phyloP scores from a whole-genome alignment of 257 asterid species.

The Solanum ahanhuiri region DNA sequence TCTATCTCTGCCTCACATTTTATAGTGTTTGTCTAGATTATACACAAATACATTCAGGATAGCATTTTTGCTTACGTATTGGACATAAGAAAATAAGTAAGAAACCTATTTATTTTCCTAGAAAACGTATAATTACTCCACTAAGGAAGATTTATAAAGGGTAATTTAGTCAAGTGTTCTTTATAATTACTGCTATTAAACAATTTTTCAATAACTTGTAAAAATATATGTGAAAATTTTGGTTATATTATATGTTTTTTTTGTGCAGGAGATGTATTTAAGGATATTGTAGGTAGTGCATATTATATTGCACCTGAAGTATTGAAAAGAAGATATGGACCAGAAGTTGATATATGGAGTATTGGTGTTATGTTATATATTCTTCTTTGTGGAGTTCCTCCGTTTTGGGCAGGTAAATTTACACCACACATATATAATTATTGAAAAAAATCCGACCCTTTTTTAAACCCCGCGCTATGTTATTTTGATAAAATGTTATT shows the following conservation, averaged over 20 bases:
- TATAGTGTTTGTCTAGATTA: not conserved
- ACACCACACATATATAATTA: not conserved
- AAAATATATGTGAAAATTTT: not conserved
- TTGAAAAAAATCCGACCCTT: not conserved
- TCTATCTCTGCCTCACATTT: accelerated
- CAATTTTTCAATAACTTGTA: too few relatives aligned
- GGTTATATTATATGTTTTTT: not conserved
- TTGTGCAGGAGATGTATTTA: conserved; percentile 56
- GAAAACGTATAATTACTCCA: not conserved
- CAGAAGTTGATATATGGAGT: conserved; percentile 92
- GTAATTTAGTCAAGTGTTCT: not conserved
- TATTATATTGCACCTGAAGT: conserved; percentile 94
- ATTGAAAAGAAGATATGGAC: conserved; percentile 76
- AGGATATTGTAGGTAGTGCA: conserved; percentile 91
- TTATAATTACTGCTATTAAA: too few relatives aligned
- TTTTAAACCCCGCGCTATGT: accelerated
- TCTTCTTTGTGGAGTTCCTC: conserved; percentile 86
- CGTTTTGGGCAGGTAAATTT: conserved; percentile 70
- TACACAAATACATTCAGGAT: not conserved
- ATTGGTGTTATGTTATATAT: conserved; percentile 87
- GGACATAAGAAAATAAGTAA: not conserved
- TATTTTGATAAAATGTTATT: not conserved
- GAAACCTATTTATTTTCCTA: not conserved
- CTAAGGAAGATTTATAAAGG: too few relatives aligned
- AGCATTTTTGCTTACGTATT: accelerated